These are phyloP conservation scores for Boletus speciosus DNA, from an alignment of 768 basidiomycete species.

Conservation along the genomic window DNA sequence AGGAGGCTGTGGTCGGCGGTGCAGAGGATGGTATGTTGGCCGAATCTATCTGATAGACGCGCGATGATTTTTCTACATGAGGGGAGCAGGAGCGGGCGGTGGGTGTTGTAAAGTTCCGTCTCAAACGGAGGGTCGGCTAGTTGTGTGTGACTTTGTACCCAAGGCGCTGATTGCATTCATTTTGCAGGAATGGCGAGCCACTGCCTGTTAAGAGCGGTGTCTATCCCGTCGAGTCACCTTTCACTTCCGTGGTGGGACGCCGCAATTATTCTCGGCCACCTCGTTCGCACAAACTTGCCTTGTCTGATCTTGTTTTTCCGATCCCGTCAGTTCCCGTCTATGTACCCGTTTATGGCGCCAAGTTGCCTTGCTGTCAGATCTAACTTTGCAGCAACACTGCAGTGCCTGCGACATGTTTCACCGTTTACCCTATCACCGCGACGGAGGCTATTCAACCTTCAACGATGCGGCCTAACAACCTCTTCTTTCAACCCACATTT, in stretches of 20 bases:
- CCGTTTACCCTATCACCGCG: slow-evolving; percentile 31
- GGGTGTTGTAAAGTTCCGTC: slow-evolving; percentile 14
- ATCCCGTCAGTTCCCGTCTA: slow-evolving; percentile 12
- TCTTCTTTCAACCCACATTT: slow-evolving; percentile 25
- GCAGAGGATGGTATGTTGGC: slow-evolving; percentile 5
- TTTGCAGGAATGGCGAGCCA: slow-evolving; percentile 22
- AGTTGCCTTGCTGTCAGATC: slow-evolving; percentile 28
- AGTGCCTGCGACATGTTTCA: slow-evolving; percentile 37
- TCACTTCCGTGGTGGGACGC: slow-evolving; percentile 22
- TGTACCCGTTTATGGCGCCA: slow-evolving; percentile 23
- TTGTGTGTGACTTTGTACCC: slow-evolving; percentile 12
- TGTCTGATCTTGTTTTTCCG: slow-evolving; percentile 22
- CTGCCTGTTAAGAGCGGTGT: slow-evolving; percentile 23
- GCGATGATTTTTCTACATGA: neutral
- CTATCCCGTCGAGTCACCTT: slow-evolving; percentile 4
- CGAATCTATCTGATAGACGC: slow-evolving; percentile 13
- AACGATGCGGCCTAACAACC: slow-evolving; percentile 23
- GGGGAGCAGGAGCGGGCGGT: neutral
- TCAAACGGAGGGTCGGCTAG: slow-evolving; percentile 13
- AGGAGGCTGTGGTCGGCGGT: slow-evolving; percentile 20
- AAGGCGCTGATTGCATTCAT: slow-evolving; percentile 26
- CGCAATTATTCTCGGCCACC: slow-evolving; percentile 19
- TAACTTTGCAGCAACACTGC: slow-evolving; percentile 24
- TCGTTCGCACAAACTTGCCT: slow-evolving; percentile 15
- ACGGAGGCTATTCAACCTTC: slow-evolving; percentile 33